Conservation (phyloP, 352 stramenopile species). For the Globisporangium carolinianum region DNA sequence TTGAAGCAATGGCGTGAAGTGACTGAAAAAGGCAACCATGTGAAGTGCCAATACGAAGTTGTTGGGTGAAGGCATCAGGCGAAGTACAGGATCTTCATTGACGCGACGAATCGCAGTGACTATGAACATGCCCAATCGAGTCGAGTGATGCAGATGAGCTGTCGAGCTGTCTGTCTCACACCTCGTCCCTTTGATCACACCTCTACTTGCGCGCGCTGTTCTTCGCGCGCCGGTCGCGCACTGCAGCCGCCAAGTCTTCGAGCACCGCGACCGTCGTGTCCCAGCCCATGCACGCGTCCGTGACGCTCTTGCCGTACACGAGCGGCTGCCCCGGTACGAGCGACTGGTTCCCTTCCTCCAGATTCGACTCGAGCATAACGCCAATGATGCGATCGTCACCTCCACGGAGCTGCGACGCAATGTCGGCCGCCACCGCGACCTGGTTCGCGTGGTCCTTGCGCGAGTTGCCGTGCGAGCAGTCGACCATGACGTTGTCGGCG, state of each 20-base stretch:
- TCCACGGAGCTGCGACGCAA: constrained; percentile 59
- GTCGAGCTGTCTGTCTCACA: no score
- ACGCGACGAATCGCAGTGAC: not conserved
- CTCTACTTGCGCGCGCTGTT: constrained; percentile 18
- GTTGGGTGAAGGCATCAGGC: no score
- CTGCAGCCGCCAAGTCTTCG: constrained; percentile 62
- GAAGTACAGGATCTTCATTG: no score
- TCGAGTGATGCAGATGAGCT: not conserved
- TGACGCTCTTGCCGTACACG: constrained; percentile 87
- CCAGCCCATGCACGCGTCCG: constrained; percentile 87
- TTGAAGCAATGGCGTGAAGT: not conserved
- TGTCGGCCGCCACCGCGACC: constrained; percentile 56
- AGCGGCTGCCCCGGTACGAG: constrained; percentile 69
- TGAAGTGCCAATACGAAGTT: no score
- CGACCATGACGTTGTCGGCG: constrained; percentile 83
- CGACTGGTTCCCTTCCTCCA: constrained; percentile 75
- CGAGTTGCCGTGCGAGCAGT: constrained; percentile 90
- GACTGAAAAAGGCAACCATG: no score
- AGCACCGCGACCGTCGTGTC: constrained; percentile 71
- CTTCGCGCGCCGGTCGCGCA: constrained; percentile 64
- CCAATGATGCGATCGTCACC: constrained; percentile 79
- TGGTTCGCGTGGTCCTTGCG: constrained; percentile 88
- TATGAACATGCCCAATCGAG: not conserved
- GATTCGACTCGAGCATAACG: constrained; percentile 88
- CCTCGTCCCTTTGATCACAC: not conserved